Percentiles rank a stretch among this genome's conserved stretches.
These are phyloP conservation scores for Carex pumila DNA, from an alignment of 176 grass and related monocot species.

Conservation along the genomic window DNA sequence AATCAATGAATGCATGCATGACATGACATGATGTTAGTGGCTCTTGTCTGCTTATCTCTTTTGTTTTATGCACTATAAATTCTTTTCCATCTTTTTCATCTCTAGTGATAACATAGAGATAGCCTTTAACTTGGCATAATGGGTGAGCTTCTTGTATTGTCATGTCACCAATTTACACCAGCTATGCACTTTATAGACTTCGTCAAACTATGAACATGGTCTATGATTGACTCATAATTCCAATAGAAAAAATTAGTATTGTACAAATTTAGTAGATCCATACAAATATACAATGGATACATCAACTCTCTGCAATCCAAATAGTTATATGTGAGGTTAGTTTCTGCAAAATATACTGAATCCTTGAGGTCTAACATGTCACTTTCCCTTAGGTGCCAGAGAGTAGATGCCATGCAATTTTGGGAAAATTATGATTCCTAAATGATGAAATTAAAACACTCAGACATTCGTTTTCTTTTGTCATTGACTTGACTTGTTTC, in stretches of 20 bases:
- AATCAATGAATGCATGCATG: background rate
- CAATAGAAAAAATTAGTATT: background rate
- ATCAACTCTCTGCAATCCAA: background rate
- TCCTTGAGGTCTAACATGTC: background rate
- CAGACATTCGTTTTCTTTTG: background rate
- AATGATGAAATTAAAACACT: slow-evolving; percentile 5
- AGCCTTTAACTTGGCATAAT: slow-evolving; percentile 32
- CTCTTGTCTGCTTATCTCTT: slow-evolving; percentile 24
- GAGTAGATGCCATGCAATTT: background rate
- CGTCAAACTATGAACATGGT: background rate
- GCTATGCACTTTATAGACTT: background rate
- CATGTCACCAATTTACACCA: slow-evolving; percentile 30
- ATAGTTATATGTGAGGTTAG: background rate
- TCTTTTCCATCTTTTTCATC: slow-evolving; percentile 11
- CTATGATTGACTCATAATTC: background rate
- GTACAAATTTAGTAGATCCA: background rate
- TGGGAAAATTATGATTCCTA: slow-evolving; percentile 7
- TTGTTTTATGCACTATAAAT: slow-evolving; percentile 3
- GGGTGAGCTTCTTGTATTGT: slow-evolving; percentile 38
- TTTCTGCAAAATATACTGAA: background rate
- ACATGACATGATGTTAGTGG: slow-evolving; percentile 20
- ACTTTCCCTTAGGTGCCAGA: background rate
- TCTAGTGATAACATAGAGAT: slow-evolving; percentile 25
- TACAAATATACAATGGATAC: background rate
- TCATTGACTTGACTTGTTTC: background rate